A percentile compares a stretch with the other conserved stretches of the same genome.
These are phyloP conservation scores for Ampelocalamus luodianensis DNA, from an alignment of 176 grass and related monocot species.

Conservation along the genomic window DNA sequence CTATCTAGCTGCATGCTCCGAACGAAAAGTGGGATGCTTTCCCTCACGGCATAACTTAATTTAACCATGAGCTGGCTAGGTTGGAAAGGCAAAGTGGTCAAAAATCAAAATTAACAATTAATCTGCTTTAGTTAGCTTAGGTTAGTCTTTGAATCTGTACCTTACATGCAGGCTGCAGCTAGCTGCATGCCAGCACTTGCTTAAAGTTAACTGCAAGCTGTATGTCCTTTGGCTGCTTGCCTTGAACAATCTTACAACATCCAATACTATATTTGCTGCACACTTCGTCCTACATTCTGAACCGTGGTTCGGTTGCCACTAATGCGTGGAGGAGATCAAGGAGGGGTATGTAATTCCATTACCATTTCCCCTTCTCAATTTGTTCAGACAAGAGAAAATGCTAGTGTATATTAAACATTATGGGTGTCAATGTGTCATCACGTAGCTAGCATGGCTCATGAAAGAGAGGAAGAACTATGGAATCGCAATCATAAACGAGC, in stretches of 20 bases:
- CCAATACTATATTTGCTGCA: conserved; percentile 15
- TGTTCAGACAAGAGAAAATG: neutral
- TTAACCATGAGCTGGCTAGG: neutral
- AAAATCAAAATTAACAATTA: conserved; percentile 25
- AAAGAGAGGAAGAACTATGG: neutral
- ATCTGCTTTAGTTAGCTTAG: neutral
- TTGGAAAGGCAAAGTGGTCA: conserved; percentile 30
- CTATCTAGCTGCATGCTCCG: neutral
- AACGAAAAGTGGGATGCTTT: neutral
- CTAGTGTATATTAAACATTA: neutral
- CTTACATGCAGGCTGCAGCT: too few relatives aligned
- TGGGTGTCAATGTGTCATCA: conserved; percentile 51
- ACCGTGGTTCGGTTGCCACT: neutral
- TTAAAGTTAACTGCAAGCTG: neutral
- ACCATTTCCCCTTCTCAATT: neutral
- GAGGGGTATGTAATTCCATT: conserved; percentile 38
- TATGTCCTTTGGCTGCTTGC: conserved; percentile 36
- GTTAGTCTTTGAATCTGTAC: too few relatives aligned
- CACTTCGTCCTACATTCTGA: neutral
- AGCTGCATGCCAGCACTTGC: too few relatives aligned
- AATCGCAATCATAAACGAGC: conserved; percentile 28
- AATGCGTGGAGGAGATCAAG: neutral
- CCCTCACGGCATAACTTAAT: neutral
- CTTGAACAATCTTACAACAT: conserved; percentile 14
- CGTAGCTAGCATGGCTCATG: neutral